Evolutionary conservation across 805 yeast genomes (phyloP).

Genomic region (Ogataea siamensis): DNA sequence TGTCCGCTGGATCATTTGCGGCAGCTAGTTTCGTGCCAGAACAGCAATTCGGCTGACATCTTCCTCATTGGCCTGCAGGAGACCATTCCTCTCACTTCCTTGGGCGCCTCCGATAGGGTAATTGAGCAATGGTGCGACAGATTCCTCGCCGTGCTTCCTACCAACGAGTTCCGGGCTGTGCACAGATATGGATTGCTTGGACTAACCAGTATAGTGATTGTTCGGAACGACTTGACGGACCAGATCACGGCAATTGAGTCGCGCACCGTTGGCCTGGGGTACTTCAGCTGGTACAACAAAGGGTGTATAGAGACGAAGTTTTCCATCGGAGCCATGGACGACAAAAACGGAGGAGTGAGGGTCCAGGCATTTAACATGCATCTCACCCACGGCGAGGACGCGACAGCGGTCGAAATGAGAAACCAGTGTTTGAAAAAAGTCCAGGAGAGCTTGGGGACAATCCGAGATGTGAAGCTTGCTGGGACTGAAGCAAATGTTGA

Average conservation of each 20-base stretch:
- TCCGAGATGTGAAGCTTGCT: slow-evolving; percentile 19
- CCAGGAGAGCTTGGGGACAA: slow-evolving; percentile 15
- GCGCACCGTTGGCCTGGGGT: slow-evolving; percentile 54
- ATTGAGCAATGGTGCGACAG: slow-evolving; percentile 35
- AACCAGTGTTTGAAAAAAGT: slow-evolving; percentile 18
- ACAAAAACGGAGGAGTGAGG: slow-evolving; percentile 33
- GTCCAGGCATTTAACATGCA: slow-evolving; percentile 49
- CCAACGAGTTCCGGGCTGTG: slow-evolving; percentile 35
- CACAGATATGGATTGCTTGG: slow-evolving; percentile 52
- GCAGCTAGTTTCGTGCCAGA: slow-evolving; percentile 16
- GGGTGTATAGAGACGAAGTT: slow-evolving; percentile 53
- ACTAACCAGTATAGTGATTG: slow-evolving; percentile 46
- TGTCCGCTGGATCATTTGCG: slow-evolving; percentile 15
- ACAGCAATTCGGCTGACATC: slow-evolving; percentile 31
- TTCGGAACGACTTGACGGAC: slow-evolving; percentile 30
- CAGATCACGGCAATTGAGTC: slow-evolving; percentile 41
- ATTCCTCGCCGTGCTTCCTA: slow-evolving; percentile 26
- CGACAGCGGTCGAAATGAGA: slow-evolving; percentile 15
- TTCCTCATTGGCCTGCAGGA: slow-evolving; percentile 50
- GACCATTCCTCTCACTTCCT: slow-evolving; percentile 46
- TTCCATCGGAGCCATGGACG: slow-evolving; percentile 38
- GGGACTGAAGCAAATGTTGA: slow-evolving; percentile 2
- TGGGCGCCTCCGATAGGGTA: slow-evolving; percentile 35
- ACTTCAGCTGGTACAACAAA: slow-evolving; percentile 61
- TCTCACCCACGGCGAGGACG: slow-evolving; percentile 47